Evolutionary conservation across 2,329 filamentous ascomycete genomes (phyloP), one percentile per base, ranked within the genome.

Genomic region (Sporothrix protearum): DNA sequence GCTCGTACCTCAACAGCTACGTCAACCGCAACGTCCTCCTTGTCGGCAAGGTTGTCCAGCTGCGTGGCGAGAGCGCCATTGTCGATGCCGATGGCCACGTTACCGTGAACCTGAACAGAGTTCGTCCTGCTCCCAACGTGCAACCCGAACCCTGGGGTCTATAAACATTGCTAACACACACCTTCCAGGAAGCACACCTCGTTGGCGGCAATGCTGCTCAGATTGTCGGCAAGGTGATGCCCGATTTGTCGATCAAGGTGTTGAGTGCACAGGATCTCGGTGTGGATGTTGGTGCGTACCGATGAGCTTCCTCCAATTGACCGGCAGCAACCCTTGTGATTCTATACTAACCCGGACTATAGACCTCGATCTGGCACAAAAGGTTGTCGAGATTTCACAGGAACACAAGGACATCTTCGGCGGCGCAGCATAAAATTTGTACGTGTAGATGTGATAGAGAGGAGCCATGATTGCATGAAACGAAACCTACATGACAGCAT

Each of bases 81-180:
- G 87, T 98, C 39, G 93, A 97, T 71, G 91, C 93, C 6, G 91
- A 89, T 33, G 95, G 95, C 0, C 86, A 89, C 28, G 87, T 97
- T 33, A 92, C 89, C 0, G 85, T 93, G 1, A 83, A 91, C 22
- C 80, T 98, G 75, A 94, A 92, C 78, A 85, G 90, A 68, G 92
- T 94, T n/a, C n/a, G n/a, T n/a, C n/a, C n/a, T n/a, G n/a, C n/a
- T n/a, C n/a, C n/a, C n/a, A n/a, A n/a, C n/a, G n/a, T n/a, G n/a
- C n/a, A n/a, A n/a, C n/a, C n/a, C n/a, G n/a, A n/a, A n/a, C n/a
- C n/a, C n/a, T n/a, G n/a, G 86, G 75, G 10, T n/a, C 22, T 16
- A 57, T 36, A n/a, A 71, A 59, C 19, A 8, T 22, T 22, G 3
- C 3, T 10, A 19, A 2, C 42, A 36, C 68, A 71, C 28, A 68